Percentiles rank a stretch among this genome's conserved stretches.
phyloP scores from a whole-genome alignment of 441 rosid species.

The Corymbia calophylla region DNA sequence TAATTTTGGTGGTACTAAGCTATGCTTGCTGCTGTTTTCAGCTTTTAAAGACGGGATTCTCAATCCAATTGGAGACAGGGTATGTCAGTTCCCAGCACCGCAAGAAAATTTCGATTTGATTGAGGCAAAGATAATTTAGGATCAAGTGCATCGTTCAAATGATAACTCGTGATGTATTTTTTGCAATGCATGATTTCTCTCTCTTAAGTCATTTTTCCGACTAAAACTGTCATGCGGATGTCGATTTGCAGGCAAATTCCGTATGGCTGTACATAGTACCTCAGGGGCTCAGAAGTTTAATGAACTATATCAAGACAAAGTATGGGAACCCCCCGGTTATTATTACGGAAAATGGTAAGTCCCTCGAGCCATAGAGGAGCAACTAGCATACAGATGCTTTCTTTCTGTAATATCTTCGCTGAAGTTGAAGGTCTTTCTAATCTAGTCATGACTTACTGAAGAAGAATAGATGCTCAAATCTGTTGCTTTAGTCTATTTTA shows the following conservation, averaged over 20 bases:
- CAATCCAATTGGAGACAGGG: slow-evolving; percentile 68
- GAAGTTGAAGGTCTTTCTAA: neutral
- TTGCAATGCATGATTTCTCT: neutral
- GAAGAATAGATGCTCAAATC: neutral
- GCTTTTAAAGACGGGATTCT: slow-evolving; percentile 35
- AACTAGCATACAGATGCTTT: neutral
- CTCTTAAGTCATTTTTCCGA: neutral
- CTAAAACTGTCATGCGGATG: neutral
- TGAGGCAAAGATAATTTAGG: neutral
- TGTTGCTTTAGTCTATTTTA: neutral
- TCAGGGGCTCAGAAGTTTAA: slow-evolving; percentile 75
- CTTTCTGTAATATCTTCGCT: neutral
- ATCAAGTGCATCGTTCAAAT: neutral
- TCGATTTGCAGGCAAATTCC: slow-evolving; percentile 62
- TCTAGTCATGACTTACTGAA: neutral
- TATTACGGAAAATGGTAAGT: slow-evolving; percentile 85
- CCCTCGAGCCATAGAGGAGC: fast-evolving
- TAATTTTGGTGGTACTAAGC: neutral
- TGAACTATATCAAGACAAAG: slow-evolving; percentile 80
- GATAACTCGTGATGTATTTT: neutral
- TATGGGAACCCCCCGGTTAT: slow-evolving; percentile 74
- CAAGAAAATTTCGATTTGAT: neutral
- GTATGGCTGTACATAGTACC: slow-evolving; percentile 96
- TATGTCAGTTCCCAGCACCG: slow-evolving; percentile 7
- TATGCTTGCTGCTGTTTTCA: slow-evolving; percentile 21